Base-by-base conservation (phyloP, 2,329 filamentous ascomycete genomes). In the Capronia coronata region DNA sequence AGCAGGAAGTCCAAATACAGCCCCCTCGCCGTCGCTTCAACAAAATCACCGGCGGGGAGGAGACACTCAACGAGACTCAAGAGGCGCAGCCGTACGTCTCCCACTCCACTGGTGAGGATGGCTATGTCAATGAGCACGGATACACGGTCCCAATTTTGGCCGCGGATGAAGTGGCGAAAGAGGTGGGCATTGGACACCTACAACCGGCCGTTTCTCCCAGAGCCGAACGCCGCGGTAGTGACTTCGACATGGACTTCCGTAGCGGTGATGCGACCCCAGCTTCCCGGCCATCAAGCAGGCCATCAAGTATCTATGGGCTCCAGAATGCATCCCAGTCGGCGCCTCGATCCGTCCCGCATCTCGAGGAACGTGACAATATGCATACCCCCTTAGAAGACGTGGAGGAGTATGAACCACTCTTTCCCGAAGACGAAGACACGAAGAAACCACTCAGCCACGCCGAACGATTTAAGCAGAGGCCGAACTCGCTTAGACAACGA, bases 361-460 rank as follows among this genome's bases (percentile, higher is more conserved):
- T 71, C 16, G 74, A 77, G 22, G 71, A 75, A 23, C 61, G 63
- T 41, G 76, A 80, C 40, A 72, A 74, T 18, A 65, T 71, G 39
- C 71, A 75, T 37, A 89, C 84, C 2, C 87, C 86, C 3, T 71
- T 94, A 7, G 88, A 94, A 61, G 85, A 94, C 62, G 86, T 94
- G 3, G 84, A 90, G 61, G 90, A 97, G 66, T 97, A 97, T 62
- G 91, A 97, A 65, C 93, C 93, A 1, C 72, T 98, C 2, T 98
- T 98, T 68, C 83, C 87, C 19, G 38, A 41, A 0, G 89, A 81
- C 11, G 76, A 90, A 13, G 76, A 78, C 2, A 78, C 80, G 48
- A 69, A 75, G 19, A 71, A 75, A 49, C 72, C 71, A 7, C 63
- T 75, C 43, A 74, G 74, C n/a, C 68, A 74, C 25, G 70, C 71